Conservation (phyloP, 2,329 filamentous ascomycete genomes). For the Diaporthe sp. region DNA sequence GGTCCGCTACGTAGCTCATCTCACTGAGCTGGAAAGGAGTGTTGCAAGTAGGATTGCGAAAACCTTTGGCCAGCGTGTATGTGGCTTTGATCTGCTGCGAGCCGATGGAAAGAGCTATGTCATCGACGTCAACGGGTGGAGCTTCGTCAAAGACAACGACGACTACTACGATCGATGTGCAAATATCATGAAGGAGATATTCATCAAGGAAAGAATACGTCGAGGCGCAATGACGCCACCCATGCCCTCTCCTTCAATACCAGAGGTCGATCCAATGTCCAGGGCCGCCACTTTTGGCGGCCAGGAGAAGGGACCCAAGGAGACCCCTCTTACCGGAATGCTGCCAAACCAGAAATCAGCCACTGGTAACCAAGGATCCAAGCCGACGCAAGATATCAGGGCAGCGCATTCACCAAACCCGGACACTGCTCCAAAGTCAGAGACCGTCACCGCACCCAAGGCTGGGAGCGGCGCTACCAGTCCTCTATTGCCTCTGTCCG, state of each 20-base stretch:
- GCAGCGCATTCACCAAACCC: conserved; percentile 1
- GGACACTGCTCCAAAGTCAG: conserved; percentile 42
- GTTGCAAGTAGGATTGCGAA: conserved; percentile 92
- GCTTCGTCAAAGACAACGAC: conserved; percentile 99
- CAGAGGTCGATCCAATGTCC: conserved; percentile 51
- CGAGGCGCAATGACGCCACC: conserved; percentile 69
- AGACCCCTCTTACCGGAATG: conserved; percentile 35
- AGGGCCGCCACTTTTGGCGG: conserved; percentile 4
- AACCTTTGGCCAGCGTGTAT: conserved; percentile 93
- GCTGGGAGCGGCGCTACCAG: conserved; percentile 38
- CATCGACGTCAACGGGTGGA: conserved; percentile 99
- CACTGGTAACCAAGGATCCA: conserved; percentile 8
- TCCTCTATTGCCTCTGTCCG: conserved; percentile 39
- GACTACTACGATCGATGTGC: conserved; percentile 96
- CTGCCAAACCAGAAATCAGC: conserved; percentile 34
- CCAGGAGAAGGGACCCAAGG: conserved; percentile 42
- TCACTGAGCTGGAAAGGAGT: conserved; percentile 82
- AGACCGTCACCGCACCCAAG: conserved; percentile 39
- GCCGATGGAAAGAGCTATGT: conserved; percentile 93
- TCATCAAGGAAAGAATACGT: conserved; percentile 80
- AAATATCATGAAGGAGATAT: conserved; percentile 86
- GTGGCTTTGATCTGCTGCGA: conserved; percentile 92
- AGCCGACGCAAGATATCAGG: conserved; percentile 29
- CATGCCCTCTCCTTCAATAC: conserved; percentile 58
- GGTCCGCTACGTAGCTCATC: conserved; percentile 90